Base-by-base conservation (phyloP, 1,284 basidiomycete genomes). In the Sanghuangporus baumii region DNA sequence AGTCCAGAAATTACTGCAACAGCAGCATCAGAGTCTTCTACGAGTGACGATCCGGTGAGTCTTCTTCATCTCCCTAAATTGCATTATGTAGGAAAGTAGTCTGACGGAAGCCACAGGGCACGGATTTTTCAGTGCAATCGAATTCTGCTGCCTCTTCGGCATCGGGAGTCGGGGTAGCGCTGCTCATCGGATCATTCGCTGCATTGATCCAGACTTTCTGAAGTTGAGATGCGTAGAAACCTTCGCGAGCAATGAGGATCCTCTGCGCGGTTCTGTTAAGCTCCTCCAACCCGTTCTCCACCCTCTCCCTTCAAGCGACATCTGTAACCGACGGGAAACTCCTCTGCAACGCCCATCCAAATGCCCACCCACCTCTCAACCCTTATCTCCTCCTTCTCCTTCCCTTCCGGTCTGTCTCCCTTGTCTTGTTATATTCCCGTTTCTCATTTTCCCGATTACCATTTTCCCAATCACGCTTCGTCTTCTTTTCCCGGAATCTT, bases 171-270 rank as follows among this genome's bases (percentile, higher is more conserved):
- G 38, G 61, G 9, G 34, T 58, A 57, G 50, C 56, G 12, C 31
- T 62, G 14, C n/a, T 62, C 50, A 38, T 62, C 38, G 38, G 61
- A 8, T 43, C 50, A 4, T 18, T 62, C 16, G 50, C 61, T 14
- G 48, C 38, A 16, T 12, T 54, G 26, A 23, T 57, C 20, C 61
- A 62, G 31, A 18, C 57, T 8, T 8, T 62, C 20, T 62, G 48
- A 62, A 46, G 23, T 37, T n/a, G 12, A 34, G 43, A 31, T n/a
- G 5, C 36, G 20, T 20, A 37, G 31, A 51, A 34, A 23, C 16
- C 34, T 16, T 40, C 16, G 6, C 40, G 11, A 12, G 20, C 20
- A 3, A 11, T 51, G 23, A 51, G 9, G 14, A 23, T 7, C 56
- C 6, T 16, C 56, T 23, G 8, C 38, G 12, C 56, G 1, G 18